Base-by-base conservation (phyloP, 148 eudicot genomes). In the Camellia granthamiana region DNA sequence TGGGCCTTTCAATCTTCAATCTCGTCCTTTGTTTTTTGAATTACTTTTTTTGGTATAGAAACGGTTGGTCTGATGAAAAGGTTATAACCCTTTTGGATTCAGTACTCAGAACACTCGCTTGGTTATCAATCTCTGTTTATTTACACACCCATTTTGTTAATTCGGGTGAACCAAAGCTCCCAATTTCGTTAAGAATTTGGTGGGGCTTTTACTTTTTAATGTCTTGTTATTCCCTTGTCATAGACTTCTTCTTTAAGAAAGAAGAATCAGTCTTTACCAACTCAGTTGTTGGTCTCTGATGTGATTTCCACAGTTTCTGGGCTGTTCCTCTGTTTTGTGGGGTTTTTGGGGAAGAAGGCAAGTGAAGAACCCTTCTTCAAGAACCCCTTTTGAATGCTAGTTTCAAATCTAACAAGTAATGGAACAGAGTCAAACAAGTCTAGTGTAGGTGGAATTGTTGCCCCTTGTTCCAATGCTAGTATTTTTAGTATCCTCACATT, bases 121-220 rank as follows among this genome's bases (percentile, higher is more conserved):
- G 91, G 90, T 69, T 91, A 15, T 61, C 83, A 16, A 63, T 91
- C 49, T 86, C 77, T 79, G 85, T 86, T 79, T 88, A 86, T 59
- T 76, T 90, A 83, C 81, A 81, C 60, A 69, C 68, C 21, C 86
- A 83, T 58, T 78, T 83, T 30, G 30, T 56, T 66, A 80, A 78
- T 15, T 81, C 82, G 49, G 70, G 76, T 73, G 84, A 81, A 54
- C 69, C 78, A 18, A 87, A 81, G 74, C 89, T 90, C 68, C 94
- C 95, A 6, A 4, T 89, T 52, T 74, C 85, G 21, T 77, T 94
- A 77, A 94, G 89, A 82, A 68, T 90, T 44, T 94, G 94, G 97
- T 94, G 92, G 92, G 88, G 82, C 9, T 52, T 86, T 74, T 92
- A 90, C 86, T 83, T 92, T 65, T 69, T 47, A 21, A 56, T 88